Evolutionary conservation across 208 protist genomes (phyloP).

Genomic region (Tritrichomonas musculus): DNA sequence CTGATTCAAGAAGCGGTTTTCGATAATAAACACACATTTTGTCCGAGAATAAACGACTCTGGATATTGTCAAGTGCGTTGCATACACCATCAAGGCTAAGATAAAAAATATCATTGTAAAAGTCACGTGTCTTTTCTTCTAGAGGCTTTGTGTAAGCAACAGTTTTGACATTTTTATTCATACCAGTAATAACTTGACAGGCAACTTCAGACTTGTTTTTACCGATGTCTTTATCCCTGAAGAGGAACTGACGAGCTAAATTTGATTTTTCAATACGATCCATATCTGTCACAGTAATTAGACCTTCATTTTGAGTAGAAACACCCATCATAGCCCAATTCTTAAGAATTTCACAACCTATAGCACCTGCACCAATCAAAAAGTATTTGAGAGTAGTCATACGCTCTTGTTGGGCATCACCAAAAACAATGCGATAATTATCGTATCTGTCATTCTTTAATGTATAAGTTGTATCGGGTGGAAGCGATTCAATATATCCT

Average conservation of each 20-base stretch:
- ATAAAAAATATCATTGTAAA: conserved; percentile 86
- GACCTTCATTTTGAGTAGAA: conserved; percentile 38
- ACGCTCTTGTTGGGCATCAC: conserved; percentile 69
- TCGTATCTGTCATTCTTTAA: conserved; percentile 72
- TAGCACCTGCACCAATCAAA: conserved; percentile 84
- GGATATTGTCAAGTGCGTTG: conserved; percentile 97
- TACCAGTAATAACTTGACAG: conserved; percentile 68
- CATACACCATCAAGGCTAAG: conserved; percentile 72
- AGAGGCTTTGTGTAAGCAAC: conserved; percentile 58
- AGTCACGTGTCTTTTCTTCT: conserved; percentile 79
- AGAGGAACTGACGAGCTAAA: conserved; percentile 94
- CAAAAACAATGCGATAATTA: conserved; percentile 83
- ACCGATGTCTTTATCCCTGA: conserved; percentile 83
- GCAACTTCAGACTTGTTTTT: conserved; percentile 83
- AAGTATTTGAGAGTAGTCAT: conserved; percentile 69
- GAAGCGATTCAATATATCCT: conserved; percentile 1
- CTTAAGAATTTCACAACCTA: conserved; percentile 97
- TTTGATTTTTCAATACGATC: conserved; percentile 85
- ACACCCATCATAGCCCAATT: conserved; percentile 94
- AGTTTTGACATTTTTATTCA: conserved; percentile 70
- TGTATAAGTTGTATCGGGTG: not conserved
- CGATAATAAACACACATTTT: conserved; percentile 72
- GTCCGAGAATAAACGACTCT: conserved; percentile 58
- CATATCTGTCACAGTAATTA: conserved; percentile 87
- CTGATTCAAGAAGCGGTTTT: conserved; percentile 96